phyloP scores from a whole-genome alignment of 2,329 filamentous ascomycete genomes.

The Cadophora sp. region DNA sequence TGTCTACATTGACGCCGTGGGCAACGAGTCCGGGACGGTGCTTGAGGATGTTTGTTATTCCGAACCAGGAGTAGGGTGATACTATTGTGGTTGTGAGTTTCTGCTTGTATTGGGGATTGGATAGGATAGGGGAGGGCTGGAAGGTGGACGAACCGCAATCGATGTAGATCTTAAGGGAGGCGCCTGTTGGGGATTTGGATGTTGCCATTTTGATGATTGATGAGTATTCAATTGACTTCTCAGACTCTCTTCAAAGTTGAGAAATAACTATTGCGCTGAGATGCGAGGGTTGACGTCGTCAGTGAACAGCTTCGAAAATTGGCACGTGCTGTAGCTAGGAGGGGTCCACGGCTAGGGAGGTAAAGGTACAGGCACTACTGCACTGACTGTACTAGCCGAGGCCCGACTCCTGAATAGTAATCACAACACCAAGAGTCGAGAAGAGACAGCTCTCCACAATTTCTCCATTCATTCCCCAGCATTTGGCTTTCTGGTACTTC shows the following conservation, averaged over 20 bases:
- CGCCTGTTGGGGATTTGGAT: not conserved
- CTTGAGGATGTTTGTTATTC: slow-evolving; percentile 29
- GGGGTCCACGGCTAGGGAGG: too few species aligned
- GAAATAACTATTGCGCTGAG: not conserved
- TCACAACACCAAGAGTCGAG: not conserved
- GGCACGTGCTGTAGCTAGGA: slow-evolving; percentile 4
- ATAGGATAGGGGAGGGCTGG: not conserved
- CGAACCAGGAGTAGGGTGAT: slow-evolving; percentile 37
- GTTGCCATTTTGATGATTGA: not conserved
- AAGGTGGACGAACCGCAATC: slow-evolving; percentile 31
- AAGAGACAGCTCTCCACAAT: not conserved
- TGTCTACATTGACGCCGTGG: slow-evolving; percentile 33
- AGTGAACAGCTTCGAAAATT: not conserved
- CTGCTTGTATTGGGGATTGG: too few species aligned
- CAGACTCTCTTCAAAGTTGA: not conserved
- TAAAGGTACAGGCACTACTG: too few species aligned
- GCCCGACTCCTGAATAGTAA: slow-evolving; percentile 14
- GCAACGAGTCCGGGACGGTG: slow-evolving; percentile 29
- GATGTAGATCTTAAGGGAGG: slow-evolving; percentile 26
- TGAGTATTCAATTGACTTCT: not conserved
- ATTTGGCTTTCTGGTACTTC: not conserved
- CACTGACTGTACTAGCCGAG: not conserved
- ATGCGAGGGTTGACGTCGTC: not conserved
- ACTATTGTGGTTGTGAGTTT: slow-evolving; percentile 19
- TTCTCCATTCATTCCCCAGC: slow-evolving; percentile 1